Conservation (phyloP, 2,329 filamentous ascomycete species). For the Xylaria sp. region DNA sequence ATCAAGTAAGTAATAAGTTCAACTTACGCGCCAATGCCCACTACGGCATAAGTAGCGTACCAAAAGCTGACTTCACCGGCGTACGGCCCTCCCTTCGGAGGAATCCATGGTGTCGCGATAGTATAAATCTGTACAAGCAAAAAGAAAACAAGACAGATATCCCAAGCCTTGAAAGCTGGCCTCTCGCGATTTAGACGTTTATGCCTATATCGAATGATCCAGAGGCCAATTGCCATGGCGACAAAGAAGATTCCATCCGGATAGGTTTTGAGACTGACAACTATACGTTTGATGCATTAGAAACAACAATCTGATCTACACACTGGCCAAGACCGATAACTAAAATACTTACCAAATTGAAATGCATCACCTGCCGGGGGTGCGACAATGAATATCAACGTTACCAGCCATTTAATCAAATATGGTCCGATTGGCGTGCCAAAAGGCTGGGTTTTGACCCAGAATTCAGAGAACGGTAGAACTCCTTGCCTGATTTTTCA, state of each 20-base stretch:
- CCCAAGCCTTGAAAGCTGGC: slow-evolving; percentile 68
- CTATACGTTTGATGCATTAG: slow-evolving; percentile 48
- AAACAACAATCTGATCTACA: neutral
- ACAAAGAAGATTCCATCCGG: slow-evolving; percentile 68
- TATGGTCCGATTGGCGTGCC: slow-evolving; percentile 71
- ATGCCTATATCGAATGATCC: slow-evolving; percentile 66
- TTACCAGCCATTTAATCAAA: slow-evolving; percentile 64
- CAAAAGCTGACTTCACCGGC: slow-evolving; percentile 77
- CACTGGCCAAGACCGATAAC: neutral
- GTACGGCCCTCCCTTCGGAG: slow-evolving; percentile 66
- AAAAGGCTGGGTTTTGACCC: slow-evolving; percentile 70
- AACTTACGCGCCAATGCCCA: slow-evolving; percentile 72
- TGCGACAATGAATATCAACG: slow-evolving; percentile 68
- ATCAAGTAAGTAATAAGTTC: neutral
- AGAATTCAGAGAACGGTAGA: slow-evolving; percentile 66
- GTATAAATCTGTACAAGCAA: slow-evolving; percentile 69
- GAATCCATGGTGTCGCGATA: slow-evolving; percentile 77
- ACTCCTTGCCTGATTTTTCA: slow-evolving; percentile 62
- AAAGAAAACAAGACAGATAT: slow-evolving; percentile 66
- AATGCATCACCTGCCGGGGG: slow-evolving; percentile 72
- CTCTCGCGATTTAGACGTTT: slow-evolving; percentile 58
- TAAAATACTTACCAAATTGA: slow-evolving; percentile 60
- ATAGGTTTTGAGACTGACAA: slow-evolving; percentile 68
- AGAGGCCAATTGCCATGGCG: slow-evolving; percentile 65
- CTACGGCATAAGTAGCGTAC: slow-evolving; percentile 74